These are phyloP conservation scores for Calonectria pteridis DNA, from an alignment of 2,329 filamentous ascomycete species.

Conservation along the genomic window DNA sequence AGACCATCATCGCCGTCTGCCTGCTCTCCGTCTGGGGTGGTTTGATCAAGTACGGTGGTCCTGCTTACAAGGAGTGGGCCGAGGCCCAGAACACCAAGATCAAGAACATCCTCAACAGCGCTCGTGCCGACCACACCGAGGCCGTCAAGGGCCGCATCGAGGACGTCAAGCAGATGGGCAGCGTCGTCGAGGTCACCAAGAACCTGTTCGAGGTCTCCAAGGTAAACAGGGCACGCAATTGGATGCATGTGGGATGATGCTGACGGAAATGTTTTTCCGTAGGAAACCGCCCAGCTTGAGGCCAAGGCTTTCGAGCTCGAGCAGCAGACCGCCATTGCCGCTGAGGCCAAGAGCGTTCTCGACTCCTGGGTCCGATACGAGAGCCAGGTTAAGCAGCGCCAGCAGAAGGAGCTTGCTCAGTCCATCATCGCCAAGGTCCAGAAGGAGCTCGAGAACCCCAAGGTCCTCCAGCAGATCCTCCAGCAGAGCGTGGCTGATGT, in stretches of 20 bases:
- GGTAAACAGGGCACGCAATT: slow-evolving; percentile 65
- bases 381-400: slow-evolving; percentile 97
- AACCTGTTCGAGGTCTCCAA: slow-evolving; percentile 97
- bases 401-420: slow-evolving; percentile 96
- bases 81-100: slow-evolving; percentile 91
- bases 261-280: slow-evolving; percentile 38
- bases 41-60: slow-evolving; percentile 93
- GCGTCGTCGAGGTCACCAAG: slow-evolving; percentile 98
- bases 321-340: slow-evolving; percentile 91
- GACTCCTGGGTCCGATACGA: slow-evolving; percentile 99
- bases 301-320: slow-evolving; percentile 96
- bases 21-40: slow-evolving; percentile 93
- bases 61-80: slow-evolving; percentile 93
- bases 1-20: slow-evolving; percentile 93
- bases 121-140: slow-evolving; percentile 92
- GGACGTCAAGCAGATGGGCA: slow-evolving; percentile 93
- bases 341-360: slow-evolving; percentile 94
- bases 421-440: slow-evolving; percentile 96
- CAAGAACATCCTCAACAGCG: slow-evolving; percentile 93
- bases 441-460: slow-evolving; percentile 99
- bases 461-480: slow-evolving; percentile 95
- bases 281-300: slow-evolving; percentile 98
- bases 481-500: slow-evolving; percentile 96
- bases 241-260: slow-evolving; percentile 25
- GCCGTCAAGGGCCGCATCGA: slow-evolving; percentile 95